These are phyloP conservation scores for Hypoxylon rubiginosum DNA, from an alignment of 2,329 filamentous ascomycete genomes.

Conservation along the genomic window DNA sequence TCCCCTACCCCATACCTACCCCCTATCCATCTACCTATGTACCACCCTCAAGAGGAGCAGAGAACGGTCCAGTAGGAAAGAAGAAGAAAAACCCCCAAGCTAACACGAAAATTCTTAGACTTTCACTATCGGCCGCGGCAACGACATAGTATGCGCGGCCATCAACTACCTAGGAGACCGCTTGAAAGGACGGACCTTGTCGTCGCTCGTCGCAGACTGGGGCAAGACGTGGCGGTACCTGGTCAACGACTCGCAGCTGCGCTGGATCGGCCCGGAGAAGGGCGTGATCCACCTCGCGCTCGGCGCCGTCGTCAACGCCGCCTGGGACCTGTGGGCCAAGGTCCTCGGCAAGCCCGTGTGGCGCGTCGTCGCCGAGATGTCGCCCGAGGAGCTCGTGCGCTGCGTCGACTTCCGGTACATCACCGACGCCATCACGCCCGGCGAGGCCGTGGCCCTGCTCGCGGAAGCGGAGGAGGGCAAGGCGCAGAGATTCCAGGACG, in stretches of 20 bases:
- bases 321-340: constrained; percentile 98
- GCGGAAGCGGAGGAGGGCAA: constrained; percentile 76
- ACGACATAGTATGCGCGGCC: constrained; percentile 90
- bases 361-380: constrained; percentile 91
- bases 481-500: constrained; percentile 78
- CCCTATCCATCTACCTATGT: too few relatives aligned
- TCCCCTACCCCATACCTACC: constrained; percentile 7
- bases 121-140: constrained; percentile 89
- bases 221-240: constrained; percentile 91
- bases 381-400: constrained; percentile 84
- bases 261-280: constrained; percentile 95
- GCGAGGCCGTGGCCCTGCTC: constrained; percentile 82
- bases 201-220: constrained; percentile 83
- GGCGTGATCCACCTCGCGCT: constrained; percentile 94
- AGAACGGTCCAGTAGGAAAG: too few relatives aligned
- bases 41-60: too few relatives aligned
- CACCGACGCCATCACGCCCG: constrained; percentile 89
- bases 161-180: constrained; percentile 84
- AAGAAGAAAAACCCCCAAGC: neutral
- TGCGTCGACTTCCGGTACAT: constrained; percentile 97
- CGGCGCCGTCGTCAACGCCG: constrained; percentile 88
- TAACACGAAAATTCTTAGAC: constrained; percentile 60
- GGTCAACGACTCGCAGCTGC: constrained; percentile 90
- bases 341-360: constrained; percentile 87
- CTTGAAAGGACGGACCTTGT: constrained; percentile 80